Base-by-base conservation (phyloP, 2,329 filamentous ascomycete genomes). In the Nothopassalora personata region DNA sequence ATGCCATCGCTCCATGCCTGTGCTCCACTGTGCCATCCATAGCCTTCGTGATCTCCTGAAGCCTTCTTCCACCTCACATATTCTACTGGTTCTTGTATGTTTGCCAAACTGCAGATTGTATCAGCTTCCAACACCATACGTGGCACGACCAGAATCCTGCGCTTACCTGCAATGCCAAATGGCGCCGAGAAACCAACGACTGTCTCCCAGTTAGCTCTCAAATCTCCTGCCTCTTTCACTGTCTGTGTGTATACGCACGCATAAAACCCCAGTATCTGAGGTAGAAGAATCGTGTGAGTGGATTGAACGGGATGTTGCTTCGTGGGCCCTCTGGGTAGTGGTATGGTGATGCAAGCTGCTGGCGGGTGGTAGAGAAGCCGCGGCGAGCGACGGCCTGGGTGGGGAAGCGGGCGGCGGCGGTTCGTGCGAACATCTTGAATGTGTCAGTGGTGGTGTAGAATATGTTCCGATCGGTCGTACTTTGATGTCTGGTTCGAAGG, bases 321-420 rank as follows among this genome's bases (percentile, higher is more conserved):
- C 91, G 89, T 73, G 93, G 90, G 67, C 93, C 94, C 82, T 97
- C 93, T 70, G 93, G 88, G 83, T 99, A 99, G 84, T 99, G 94
- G 87, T 96, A 97, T 66, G 92, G 92, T 75, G 90, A 95, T 71
- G 83, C 85, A 75, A 96, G 80, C 77, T 90, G 91, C 75, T 88
- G 79, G 73, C 90, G 90, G 76, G 93, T 95, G 73, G 90, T 86
- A 78, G 91, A 88, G 88, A 99, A 97, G 80, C 88, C 91, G 78
- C 94, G 92, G 81, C 91, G 91, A 83, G 87, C 84, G 80, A 91
- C 49, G 75, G 87, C 73, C 67, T 76, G 77, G 76, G 83, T 78
- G 69, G 79, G 75, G 70, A 76, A 78, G 76, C 88, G 87, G 79
- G 84, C 75, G 69, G 81, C 80, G 68, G 82, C 55, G 56, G 58